Evolutionary conservation across 2,329 filamentous ascomycete genomes (phyloP), one percentile per base, ranked within the genome.

Genomic region (Tolypocladium sp.): DNA sequence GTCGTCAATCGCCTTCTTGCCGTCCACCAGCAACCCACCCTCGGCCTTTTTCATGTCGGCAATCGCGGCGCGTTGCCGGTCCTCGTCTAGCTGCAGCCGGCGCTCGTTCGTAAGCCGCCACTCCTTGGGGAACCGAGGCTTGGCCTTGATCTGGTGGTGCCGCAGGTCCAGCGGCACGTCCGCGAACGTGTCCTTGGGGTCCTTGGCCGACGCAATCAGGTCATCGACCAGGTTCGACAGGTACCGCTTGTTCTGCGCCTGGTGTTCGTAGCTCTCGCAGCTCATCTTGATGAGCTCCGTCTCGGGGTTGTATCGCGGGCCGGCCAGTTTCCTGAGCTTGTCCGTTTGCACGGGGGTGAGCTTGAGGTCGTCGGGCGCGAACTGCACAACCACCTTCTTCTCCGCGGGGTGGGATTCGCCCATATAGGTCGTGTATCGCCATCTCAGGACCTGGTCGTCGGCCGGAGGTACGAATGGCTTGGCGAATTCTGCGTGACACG

Each of bases 221-320:
- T 80, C 83, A 63, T 88, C 80, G 56, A 97, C 83, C 55, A 91
- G 74, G 67, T 96, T 91, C 57, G 86, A 88, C 27, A 99, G 81
- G 72, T 94, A 94, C n/a, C 91, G 86, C 81, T 97, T 99, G 79
- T 99, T 99, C 78, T 97, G 92, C 22, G 92, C 91, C 70, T 91
- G 89, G 58, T 92, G 90, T 70, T 91, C 86, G 73, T 89, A 96
- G 70, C 87, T 86, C 74, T 97, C 94, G 76, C 89, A 90, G 70
- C 89, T 92, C 82, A 99, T 96, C 76, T 90, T 92, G 67, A 97
- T 80, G 60, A 91, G 78, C 66, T 92, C 85, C 58, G 81, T 91
- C 66, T 87, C 82, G 0, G 92, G 93, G 77, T 97, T 94, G 81
- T 92, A 97, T 64, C 94, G 88, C 20, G 86, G 73, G 1, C 94